Base-by-base conservation (phyloP, 306 rosid genomes). In the Sindora glabra region DNA sequence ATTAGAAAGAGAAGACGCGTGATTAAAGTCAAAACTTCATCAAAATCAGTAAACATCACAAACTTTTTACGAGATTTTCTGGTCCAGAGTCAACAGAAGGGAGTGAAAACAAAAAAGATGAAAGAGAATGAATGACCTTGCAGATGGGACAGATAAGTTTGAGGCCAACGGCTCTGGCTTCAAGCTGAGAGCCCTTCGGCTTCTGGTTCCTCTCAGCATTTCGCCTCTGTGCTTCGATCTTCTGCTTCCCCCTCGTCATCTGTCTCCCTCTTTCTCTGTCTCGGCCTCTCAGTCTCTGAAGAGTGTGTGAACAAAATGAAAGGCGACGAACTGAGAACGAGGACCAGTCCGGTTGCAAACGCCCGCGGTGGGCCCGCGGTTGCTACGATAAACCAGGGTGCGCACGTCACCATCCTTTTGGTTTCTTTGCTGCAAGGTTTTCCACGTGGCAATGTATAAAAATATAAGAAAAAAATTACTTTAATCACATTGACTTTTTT, bases 221-320 rank as follows among this genome's bases (percentile, higher is more conserved):
- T 62, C 74, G 73, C 44, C 18, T 83, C 83, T 91, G 97, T 22
- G 97, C 95, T 77, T 91, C 97, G 81, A 91, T 85, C 81, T 91
- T 91, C 81, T 91, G 97, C 79, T 91, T 91, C 45, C 97, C 96
- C 55, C 97, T 72, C 63, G 97, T 90, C 97, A 90, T 90, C 70
- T 26, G 8, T 22, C 26, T 30, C 17, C 33, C 22, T 46, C 18
- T 21, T 5, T 10, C 55, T 46, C 27, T 25, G 51, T 40, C n/a
- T n/a, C n/a, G n/a, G n/a, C 33, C 22, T 46, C 18, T 21, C 22
- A 6, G 23, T 19, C 58, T 57, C 30, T 51, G 13, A 16, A 6
- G 0, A 2, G 49, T 10, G 44, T 40, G 39, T 24, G 44, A 36
- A 25, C 39, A 8, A 18, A 12, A 15, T 29, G 22, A 19, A 56